Base-by-base conservation (phyloP, 139 green algal species). In the Chlamydomonas sp. region DNA sequence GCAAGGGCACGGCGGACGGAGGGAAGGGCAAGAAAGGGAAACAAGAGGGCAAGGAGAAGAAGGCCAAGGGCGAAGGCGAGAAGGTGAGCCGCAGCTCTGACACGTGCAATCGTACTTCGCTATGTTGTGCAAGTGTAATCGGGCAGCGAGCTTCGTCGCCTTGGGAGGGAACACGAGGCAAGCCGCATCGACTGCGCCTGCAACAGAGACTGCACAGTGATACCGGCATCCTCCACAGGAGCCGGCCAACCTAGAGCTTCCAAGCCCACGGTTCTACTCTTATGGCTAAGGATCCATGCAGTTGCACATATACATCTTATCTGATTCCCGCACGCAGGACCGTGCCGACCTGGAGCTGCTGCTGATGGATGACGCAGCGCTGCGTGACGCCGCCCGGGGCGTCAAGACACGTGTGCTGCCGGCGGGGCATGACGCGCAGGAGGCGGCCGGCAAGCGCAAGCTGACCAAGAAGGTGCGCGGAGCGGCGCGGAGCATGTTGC, bases 311-410 rank as follows among this genome's bases (percentile, higher is more conserved):
- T 49, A 49, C 31, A 49, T 49, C 31, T 49, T 49, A 49, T 49
- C 31, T 49, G 31, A 49, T 49, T 49, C 31, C 31, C 31, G 31
- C 31, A 49, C 31, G 31, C 31, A 49, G 31, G 79, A 93, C 82
- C 77, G 88, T 5, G 97, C 97, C 14, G 95, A 99, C 88, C 93
- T 99, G 77, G 97, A 99, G 91, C 94, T 99, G 90, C 91, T 99
- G 68, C 87, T 99, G 49, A 95, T 99, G 96, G 97, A 99, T 67
- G 97, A 99, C 72, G 84, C 63, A 0, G 90, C 90, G 1, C 79
- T 98, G 59, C 84, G 91, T 63, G 90, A 85, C 60, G 90, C 77
- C 2, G 89, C 89, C 16, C 75, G 82, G 2, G 89, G 90, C 4
- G 80, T 85, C 12, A 75, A 58, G 31, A n/a, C 49, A 10, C 64